Percentiles rank a stretch among this genome's conserved stretches.
These are phyloP conservation scores for Fusarium tricinctum DNA, from an alignment of 2,329 filamentous ascomycete species.

Conservation along the genomic window DNA sequence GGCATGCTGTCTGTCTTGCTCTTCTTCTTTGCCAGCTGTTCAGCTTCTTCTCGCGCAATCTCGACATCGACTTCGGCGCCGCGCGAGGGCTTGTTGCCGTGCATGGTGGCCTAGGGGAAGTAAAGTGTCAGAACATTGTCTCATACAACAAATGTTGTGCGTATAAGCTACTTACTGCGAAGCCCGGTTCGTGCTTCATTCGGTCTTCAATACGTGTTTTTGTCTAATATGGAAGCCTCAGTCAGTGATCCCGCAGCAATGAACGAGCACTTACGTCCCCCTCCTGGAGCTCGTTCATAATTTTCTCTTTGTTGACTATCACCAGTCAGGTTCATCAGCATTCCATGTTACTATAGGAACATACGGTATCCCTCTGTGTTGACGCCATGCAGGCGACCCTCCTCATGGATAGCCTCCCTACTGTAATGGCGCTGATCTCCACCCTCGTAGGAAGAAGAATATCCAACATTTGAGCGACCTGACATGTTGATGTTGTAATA, in stretches of 20 bases:
- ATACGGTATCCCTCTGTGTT: constrained; percentile 33
- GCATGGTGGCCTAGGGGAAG: constrained; percentile 24
- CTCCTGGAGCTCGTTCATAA: constrained; percentile 32
- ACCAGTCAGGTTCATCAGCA: rapidly evolving
- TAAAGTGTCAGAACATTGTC: too few relatives aligned
- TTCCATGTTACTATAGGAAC: rapidly evolving
- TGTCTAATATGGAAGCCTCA: constrained; percentile 4
- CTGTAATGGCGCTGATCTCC: constrained; percentile 37
- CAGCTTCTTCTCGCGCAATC: constrained; percentile 29
- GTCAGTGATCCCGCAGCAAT: not conserved
- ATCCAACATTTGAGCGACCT: constrained; percentile 28
- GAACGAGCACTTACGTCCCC: constrained; percentile 4
- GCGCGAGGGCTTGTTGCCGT: constrained; percentile 30
- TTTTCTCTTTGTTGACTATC: constrained; percentile 24
- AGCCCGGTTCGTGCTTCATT: constrained; percentile 36
- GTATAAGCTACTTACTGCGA: not conserved
- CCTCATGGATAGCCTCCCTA: constrained; percentile 8
- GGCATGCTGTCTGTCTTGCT: constrained; percentile 21
- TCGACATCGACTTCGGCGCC: constrained; percentile 30
- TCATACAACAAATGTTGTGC: too few relatives aligned
- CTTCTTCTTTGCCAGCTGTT: constrained; percentile 24
- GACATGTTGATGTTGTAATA: constrained; percentile 9
- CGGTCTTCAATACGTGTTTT: constrained; percentile 15
- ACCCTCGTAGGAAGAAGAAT: constrained; percentile 23
- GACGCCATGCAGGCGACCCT: constrained; percentile 15